phyloP scores from a whole-genome alignment of 345 rosid genomes.

The Citrus medica region DNA sequence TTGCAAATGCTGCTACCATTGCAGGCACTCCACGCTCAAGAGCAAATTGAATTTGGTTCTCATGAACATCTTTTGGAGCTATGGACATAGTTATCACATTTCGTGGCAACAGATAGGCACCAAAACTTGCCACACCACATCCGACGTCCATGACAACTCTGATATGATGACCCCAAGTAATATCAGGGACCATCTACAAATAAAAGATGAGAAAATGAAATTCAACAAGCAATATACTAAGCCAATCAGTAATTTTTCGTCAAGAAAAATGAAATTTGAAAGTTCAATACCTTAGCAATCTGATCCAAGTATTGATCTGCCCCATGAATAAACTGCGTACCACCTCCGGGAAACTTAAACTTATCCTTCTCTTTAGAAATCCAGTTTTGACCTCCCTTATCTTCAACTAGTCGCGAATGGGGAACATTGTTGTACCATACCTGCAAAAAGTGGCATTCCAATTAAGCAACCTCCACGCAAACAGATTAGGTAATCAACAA shows the following conservation, averaged over 20 bases:
- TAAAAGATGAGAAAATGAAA: constrained; percentile 11
- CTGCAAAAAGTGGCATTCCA: constrained; percentile 34
- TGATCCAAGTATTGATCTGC: constrained; percentile 90
- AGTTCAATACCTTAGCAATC: constrained; percentile 59
- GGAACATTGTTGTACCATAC: constrained; percentile 93
- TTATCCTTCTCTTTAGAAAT: constrained; percentile 65
- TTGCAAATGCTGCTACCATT: constrained; percentile 94
- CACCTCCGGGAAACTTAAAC: constrained; percentile 97
- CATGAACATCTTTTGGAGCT: constrained; percentile 99
- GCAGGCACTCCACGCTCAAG: constrained; percentile 99
- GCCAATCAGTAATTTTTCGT: background rate
- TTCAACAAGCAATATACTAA: constrained; percentile 6
- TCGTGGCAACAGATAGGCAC: constrained; percentile 81
- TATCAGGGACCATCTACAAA: constrained; percentile 77
- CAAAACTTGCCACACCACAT: constrained; percentile 99
- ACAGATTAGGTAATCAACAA: background rate
- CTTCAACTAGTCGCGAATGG: constrained; percentile 80
- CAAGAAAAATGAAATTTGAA: background rate
- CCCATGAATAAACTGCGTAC: constrained; percentile 97
- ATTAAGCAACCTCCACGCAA: background rate
- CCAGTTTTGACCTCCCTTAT: constrained; percentile 99
- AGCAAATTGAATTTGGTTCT: constrained; percentile 98
- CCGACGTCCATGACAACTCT: constrained; percentile 86
- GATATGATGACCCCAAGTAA: constrained; percentile 67
- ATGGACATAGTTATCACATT: constrained; percentile 81